Evolutionary conservation across 371 early-diverging fungal species (phyloP).

Genomic region (Mortierella sp.): DNA sequence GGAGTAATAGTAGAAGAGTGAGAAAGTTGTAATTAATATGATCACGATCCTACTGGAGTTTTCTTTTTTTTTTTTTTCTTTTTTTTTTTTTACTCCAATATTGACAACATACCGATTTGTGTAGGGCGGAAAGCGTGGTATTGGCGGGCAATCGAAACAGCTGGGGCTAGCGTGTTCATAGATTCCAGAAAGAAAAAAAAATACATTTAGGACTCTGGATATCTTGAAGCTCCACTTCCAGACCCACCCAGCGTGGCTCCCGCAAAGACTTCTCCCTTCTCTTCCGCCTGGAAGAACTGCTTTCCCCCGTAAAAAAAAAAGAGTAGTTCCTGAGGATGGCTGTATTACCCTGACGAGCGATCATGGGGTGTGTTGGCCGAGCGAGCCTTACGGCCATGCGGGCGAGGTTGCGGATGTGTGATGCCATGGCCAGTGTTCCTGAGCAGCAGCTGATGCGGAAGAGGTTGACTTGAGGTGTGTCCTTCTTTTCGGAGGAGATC

Average conservation of each 20-base stretch:
- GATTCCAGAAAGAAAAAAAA: background rate
- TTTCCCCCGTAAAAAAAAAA: background rate
- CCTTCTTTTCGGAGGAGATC: background rate
- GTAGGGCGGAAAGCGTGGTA: constrained; percentile 49
- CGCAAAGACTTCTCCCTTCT: background rate
- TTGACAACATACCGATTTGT: constrained; percentile 29
- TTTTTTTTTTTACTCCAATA: background rate
- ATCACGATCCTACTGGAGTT: background rate
- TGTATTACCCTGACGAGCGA: constrained; percentile 44
- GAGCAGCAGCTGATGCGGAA: background rate
- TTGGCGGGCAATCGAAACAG: constrained; percentile 32
- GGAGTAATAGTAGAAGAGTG: background rate
- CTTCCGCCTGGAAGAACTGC: background rate
- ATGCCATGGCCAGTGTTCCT: constrained; percentile 21
- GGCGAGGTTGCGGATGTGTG: constrained; percentile 40
- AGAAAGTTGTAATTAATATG: background rate
- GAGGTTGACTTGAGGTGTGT: background rate
- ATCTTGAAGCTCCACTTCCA: no score
- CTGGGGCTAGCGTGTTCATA: constrained; percentile 19
- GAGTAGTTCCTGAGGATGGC: background rate
- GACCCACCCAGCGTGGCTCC: no score
- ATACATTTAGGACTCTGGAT: background rate
- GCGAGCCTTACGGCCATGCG: constrained; percentile 39
- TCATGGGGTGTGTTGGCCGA: constrained; percentile 12
- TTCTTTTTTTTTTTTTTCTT: no score